Evolutionary conservation across 257 asterid species (phyloP), one percentile per base, ranked within the genome.

Genomic region (Solanum gandarillasii): DNA sequence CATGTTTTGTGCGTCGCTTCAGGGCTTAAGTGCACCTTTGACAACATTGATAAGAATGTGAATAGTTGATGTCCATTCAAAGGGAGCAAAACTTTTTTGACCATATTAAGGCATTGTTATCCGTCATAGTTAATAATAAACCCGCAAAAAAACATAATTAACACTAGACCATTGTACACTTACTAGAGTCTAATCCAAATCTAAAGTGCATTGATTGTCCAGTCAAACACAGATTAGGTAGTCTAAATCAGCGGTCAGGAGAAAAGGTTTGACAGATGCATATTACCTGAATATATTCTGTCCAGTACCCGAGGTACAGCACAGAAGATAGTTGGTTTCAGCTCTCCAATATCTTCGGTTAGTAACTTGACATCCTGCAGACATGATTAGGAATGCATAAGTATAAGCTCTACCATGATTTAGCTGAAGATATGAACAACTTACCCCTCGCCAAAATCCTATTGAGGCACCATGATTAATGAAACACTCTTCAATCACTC

Each of bases 381-480:
- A 87, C 60, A 88, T 13, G 89, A 86, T 21, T 38, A 85, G 12
- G 4, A 62, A 6, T n/a, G 67, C 27, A 31, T 85, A 74, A 36
- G 62, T 23, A 9, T 58, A 82, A 85, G 68, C 72, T 87, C 81
- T 29, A 62, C 85, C 18, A 27, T 46, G 68, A 68, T 34, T 76
- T 13, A 60, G 29, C 68, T 76, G 41, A 46, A 68, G 85, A 74
- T 60, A 83, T 67, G 89, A 76, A 39, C 35, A 36, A 81, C 94
- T 90, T 91, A 97, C 99, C 98, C 99, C 99, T 83, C 98, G 98
- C 99, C 99, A 97, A 92, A 97, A 97, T 91, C 99, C 99, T 88
- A 97, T 95, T 87, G 99, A 91, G 75, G 94, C 98, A 65, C 99
- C 99, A 88, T 93, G 93, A 87, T 88, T 88, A 90, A 97, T 97